Conservation (phyloP, 306 rosid species). For the Bauhinia variegata region DNA sequence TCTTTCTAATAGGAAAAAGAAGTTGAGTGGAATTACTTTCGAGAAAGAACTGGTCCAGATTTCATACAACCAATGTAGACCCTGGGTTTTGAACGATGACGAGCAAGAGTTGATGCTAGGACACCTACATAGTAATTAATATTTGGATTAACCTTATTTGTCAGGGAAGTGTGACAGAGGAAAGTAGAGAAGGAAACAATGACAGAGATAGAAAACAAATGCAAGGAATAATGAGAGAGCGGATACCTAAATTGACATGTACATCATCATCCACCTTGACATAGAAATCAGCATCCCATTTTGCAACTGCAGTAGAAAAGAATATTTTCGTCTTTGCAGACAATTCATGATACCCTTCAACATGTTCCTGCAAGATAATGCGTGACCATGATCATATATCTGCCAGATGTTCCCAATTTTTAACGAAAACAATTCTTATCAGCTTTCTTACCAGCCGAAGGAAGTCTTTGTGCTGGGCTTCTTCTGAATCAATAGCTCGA, state of each 20-base stretch:
- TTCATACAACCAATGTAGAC: conserved; percentile 98
- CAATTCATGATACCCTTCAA: conserved; percentile 97
- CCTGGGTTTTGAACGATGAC: conserved; percentile 88
- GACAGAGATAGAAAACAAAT: neutral
- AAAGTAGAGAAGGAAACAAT: conserved; percentile 13
- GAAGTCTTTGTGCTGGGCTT: conserved; percentile 74
- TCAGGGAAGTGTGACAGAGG: conserved; percentile 9
- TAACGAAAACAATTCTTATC: conserved; percentile 29
- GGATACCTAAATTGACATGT: conserved; percentile 93
- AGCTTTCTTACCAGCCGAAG: conserved; percentile 56
- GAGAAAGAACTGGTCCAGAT: conserved; percentile 94
- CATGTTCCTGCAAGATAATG: conserved; percentile 71
- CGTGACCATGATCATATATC: conserved; percentile 35
- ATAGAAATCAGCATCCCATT: conserved; percentile 96
- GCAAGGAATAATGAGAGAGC: conserved; percentile 20
- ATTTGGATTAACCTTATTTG: conserved; percentile 12
- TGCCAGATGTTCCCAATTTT: conserved; percentile 27
- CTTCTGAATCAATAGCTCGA: conserved; percentile 97
- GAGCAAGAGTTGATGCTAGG: conserved; percentile 82
- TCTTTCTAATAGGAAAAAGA: conserved; percentile 4
- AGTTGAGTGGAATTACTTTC: conserved; percentile 56
- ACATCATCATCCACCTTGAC: conserved; percentile 98
- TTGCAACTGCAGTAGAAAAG: conserved; percentile 87
- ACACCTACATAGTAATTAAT: conserved; percentile 60
- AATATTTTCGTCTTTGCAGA: conserved; percentile 92